Conservation (phyloP, 1,284 basidiomycete species). For the Moesziomyces antarcticus region DNA sequence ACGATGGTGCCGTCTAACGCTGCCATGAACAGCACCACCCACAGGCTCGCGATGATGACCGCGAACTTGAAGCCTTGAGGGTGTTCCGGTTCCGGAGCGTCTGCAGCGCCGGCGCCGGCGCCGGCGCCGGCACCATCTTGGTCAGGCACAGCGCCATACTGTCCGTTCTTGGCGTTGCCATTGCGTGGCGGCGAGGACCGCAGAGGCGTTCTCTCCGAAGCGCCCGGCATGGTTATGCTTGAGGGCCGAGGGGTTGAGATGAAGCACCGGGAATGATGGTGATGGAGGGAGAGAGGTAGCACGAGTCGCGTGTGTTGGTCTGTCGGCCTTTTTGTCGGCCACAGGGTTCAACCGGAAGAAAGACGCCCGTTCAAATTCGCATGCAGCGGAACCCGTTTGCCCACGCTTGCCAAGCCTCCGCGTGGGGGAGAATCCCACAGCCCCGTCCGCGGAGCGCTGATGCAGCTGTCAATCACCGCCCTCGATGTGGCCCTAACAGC, state of each 20-base stretch:
- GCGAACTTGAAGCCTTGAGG: slow-evolving; percentile 48
- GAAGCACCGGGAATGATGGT: neutral
- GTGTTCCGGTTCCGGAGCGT: neutral
- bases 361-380: slow-evolving; percentile 1
- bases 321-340: slow-evolving; percentile 7
- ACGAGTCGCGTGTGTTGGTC: too few relatives aligned
- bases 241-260: too few relatives aligned
- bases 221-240: slow-evolving; percentile 16
- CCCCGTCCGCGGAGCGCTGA: neutral
- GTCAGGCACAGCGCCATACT: slow-evolving; percentile 13
- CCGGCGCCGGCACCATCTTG: slow-evolving; percentile 3
- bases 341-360: slow-evolving; percentile 6
- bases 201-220: slow-evolving; percentile 25
- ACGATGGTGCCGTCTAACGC: slow-evolving; percentile 66
- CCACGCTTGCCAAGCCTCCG: neutral
- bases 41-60: slow-evolving; percentile 60
- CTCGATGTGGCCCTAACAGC: neutral
- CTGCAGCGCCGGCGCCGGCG: neutral
- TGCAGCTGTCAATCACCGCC: neutral
- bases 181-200: neutral
- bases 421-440: neutral
- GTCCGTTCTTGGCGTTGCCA: slow-evolving; percentile 2
- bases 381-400: too few relatives aligned
- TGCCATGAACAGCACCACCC: slow-evolving; percentile 63
- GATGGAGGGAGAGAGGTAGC: neutral